Base-by-base conservation (phyloP, 768 basidiomycete species). In the Lactarius trivialis region DNA sequence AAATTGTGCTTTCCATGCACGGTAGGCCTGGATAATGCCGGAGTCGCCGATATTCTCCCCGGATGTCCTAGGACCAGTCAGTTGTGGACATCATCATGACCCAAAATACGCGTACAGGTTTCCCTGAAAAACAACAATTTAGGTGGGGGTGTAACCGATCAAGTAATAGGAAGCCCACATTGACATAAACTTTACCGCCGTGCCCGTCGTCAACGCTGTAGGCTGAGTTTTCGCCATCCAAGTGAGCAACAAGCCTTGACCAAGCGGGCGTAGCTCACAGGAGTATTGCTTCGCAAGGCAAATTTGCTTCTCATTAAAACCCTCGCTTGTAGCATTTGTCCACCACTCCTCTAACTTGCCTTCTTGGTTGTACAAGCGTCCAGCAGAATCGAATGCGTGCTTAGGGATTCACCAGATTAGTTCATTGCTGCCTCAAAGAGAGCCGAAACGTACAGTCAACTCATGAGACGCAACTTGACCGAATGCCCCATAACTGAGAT, bases 211-310 rank as follows among this genome's bases (percentile, higher is more conserved):
- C 82, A 55, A 98, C 80, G 5, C 84, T 86, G 72, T 96, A 98
- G 50, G 77, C 88, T 89, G 52, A 63, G 50, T 43, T 37, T 30
- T 53, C 12, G 17, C 41, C 32, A 12, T 52, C 21, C 9, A 41
- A 26, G 34, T 63, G 26, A 48, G 43, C 7, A 7, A 34, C 57
- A 55, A 12, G 57, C 39, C 33, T 37, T 14, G 30, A 39, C 32
- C 37, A 24, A 28, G 37, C 41, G 26, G 30, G 8, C 33, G 24
- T 7, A 62, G 65, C 79, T 26, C 68, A 89, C 88, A 79, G n/a
- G 88, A 91, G 74, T 86, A 98, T 72, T 98, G 95, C 56, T 88
- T 81, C n/a, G 90, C 84, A 58, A 99, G 88, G 71, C 96, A 98
- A 58, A 88, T 82, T 68, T 93, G 89, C 58, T 87, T 86, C 63